phyloP scores from a whole-genome alignment of 2,329 filamentous ascomycete species.

The Paracorniculantispora psalliotae region DNA sequence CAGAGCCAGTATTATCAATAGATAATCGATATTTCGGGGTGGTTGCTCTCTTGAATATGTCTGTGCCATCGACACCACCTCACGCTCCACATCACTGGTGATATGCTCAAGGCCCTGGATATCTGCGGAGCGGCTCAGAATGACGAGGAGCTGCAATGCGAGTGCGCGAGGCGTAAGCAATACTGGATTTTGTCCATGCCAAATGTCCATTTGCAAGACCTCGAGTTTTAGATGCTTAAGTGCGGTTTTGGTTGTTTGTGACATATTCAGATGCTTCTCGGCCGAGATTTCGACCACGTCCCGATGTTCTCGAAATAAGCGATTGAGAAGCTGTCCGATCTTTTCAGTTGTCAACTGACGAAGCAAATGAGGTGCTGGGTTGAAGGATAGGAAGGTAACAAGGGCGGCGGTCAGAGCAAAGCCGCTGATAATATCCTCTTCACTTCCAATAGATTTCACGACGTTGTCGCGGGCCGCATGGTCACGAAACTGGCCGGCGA shows the following conservation, averaged over 20 bases:
- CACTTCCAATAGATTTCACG: slow-evolving; percentile 54
- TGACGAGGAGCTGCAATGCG: slow-evolving; percentile 54
- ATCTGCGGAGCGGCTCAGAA: slow-evolving; percentile 10
- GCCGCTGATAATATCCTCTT: slow-evolving; percentile 56
- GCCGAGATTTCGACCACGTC: slow-evolving; percentile 58
- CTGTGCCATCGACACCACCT: slow-evolving; percentile 23
- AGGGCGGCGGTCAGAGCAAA: slow-evolving; percentile 62
- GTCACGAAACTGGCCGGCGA: slow-evolving; percentile 66
- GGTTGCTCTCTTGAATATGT: slow-evolving; percentile 18
- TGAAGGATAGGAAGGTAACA: slow-evolving; percentile 55
- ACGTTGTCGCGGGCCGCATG: slow-evolving; percentile 67
- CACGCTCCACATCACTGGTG: slow-evolving; percentile 24
- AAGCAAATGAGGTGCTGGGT: slow-evolving; percentile 55
- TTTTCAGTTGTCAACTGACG: slow-evolving; percentile 52
- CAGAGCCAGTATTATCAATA: slow-evolving; percentile 37
- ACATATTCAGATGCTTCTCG: slow-evolving; percentile 64
- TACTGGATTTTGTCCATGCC: slow-evolving; percentile 49
- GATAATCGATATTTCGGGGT: slow-evolving; percentile 33
- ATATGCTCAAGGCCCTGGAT: slow-evolving; percentile 19
- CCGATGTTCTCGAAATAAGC: slow-evolving; percentile 46
- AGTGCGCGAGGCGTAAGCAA: slow-evolving; percentile 58
- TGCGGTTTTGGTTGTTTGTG: slow-evolving; percentile 56
- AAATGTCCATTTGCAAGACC: slow-evolving; percentile 52
- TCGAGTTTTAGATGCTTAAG: slow-evolving; percentile 50
- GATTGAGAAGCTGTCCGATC: slow-evolving; percentile 49